Percentiles rank a stretch among this genome's conserved stretches.
phyloP scores from a whole-genome alignment of 2,329 filamentous ascomycete genomes.

The Penicillium aurantiogriseum region DNA sequence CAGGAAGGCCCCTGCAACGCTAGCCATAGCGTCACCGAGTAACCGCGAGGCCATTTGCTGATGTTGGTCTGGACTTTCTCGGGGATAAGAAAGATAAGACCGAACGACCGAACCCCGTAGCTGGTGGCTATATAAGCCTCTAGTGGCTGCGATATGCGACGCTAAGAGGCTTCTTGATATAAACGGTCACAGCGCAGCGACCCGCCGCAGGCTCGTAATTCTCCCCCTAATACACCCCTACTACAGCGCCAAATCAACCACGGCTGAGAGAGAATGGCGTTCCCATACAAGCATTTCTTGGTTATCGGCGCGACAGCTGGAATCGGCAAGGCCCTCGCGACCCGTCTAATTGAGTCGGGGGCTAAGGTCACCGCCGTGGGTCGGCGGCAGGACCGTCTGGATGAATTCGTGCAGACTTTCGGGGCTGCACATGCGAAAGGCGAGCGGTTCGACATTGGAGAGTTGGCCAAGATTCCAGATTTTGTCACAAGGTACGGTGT shows the following conservation, averaged over 20 bases:
- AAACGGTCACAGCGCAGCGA: neutral
- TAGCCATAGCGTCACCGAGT: neutral
- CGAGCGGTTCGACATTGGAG: conserved; percentile 49
- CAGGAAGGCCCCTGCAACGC: neutral
- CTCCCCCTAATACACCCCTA: neutral
- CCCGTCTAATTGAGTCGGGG: conserved; percentile 33
- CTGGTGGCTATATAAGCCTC: neutral
- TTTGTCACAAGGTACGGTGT: conserved; percentile 36
- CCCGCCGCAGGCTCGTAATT: neutral
- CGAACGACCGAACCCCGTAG: neutral
- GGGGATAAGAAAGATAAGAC: neutral
- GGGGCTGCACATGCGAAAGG: conserved; percentile 44
- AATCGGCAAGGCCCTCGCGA: conserved; percentile 52
- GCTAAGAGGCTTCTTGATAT: neutral
- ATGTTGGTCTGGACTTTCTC: neutral
- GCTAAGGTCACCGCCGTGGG: neutral
- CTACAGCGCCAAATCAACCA: neutral
- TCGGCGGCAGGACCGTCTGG: conserved; percentile 29
- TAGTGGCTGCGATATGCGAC: neutral
- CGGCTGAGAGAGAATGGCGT: neutral
- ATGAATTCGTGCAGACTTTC: conserved; percentile 48
- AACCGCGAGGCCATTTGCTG: neutral
- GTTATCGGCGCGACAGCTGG: conserved; percentile 56
- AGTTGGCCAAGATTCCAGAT: conserved; percentile 42
- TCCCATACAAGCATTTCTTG: conserved; percentile 57